A percentile compares a stretch with the other conserved stretches of the same genome.
These are phyloP conservation scores for Ophiocordyceps unilateralis DNA, from an alignment of 2,329 filamentous ascomycete genomes.

Conservation along the genomic window DNA sequence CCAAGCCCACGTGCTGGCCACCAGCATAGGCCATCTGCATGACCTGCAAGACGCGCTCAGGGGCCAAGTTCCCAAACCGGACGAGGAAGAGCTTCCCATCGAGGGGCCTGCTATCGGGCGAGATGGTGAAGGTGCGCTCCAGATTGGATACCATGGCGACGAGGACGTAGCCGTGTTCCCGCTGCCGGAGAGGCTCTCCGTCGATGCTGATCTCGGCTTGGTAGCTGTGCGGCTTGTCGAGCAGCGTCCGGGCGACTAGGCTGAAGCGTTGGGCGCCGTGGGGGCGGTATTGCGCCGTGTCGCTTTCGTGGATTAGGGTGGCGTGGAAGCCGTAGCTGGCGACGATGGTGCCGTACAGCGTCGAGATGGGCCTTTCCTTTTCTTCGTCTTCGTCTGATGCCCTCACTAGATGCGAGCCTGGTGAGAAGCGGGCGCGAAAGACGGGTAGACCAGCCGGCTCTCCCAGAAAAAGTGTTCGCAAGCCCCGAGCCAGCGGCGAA, in stretches of 20 bases:
- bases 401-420: conserved; percentile 27
- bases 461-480: conserved; percentile 45
- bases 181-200: background rate
- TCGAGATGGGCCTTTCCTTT: conserved; percentile 6
- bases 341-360: conserved; percentile 62
- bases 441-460: conserved; percentile 35
- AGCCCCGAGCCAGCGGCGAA: conserved; percentile 27
- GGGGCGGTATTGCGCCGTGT: conserved; percentile 63
- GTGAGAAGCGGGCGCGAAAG: conserved; percentile 44
- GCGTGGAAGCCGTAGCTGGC: conserved; percentile 84
- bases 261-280: conserved; percentile 65
- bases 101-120: conserved; percentile 51
- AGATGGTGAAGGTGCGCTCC: conserved; percentile 69
- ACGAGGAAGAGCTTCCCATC: conserved; percentile 57
- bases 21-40: conserved; percentile 49
- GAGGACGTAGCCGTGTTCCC: conserved; percentile 56
- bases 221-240: conserved; percentile 38
- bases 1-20: conserved; percentile 36
- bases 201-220: conserved; percentile 11
- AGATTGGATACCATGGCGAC: conserved; percentile 63
- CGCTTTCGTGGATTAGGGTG: conserved; percentile 75
- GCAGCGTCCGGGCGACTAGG: conserved; percentile 63
- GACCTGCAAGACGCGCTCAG: conserved; percentile 54
- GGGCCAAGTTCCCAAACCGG: conserved; percentile 51
- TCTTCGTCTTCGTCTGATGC: conserved; percentile 1